A percentile compares a stretch with the other conserved stretches of the same genome.
These are phyloP conservation scores for Arthrobotrys musiformis DNA, from an alignment of 2,329 filamentous ascomycete genomes.

Conservation along the genomic window DNA sequence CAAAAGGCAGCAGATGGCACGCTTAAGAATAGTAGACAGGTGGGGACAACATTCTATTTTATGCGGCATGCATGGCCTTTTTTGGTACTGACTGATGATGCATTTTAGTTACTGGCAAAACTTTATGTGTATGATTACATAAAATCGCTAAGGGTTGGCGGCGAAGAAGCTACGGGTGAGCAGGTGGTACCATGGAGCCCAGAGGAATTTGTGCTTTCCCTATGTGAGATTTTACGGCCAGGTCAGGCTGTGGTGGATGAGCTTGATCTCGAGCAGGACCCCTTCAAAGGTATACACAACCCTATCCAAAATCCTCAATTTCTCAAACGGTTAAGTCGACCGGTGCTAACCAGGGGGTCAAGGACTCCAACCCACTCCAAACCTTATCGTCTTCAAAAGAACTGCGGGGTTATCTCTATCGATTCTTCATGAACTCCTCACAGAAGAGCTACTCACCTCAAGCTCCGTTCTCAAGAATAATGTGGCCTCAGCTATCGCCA, in stretches of 20 bases:
- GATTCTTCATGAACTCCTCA: background rate
- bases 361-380: conserved; percentile 16
- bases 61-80: background rate
- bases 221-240: conserved; percentile 28
- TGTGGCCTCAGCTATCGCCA: conserved; percentile 19
- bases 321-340: background rate
- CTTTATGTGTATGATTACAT: conserved; percentile 41
- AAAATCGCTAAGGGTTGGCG: background rate
- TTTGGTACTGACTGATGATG: background rate
- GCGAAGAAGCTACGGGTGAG: background rate
- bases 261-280: conserved; percentile 28
- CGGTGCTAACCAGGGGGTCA: background rate
- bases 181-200: background rate
- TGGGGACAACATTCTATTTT: background rate
- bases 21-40: conserved; percentile 31
- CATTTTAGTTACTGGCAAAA: conserved; percentile 24
- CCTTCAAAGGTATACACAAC: conserved; percentile 23
- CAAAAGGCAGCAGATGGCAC: conserved; percentile 44
- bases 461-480: background rate
- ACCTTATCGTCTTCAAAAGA: conserved; percentile 17
- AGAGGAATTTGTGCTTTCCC: conserved; percentile 14
- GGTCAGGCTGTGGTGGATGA: conserved; percentile 22
- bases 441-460: background rate
- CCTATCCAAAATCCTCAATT: background rate
- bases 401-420: conserved; percentile 15